A percentile compares a stretch with the other conserved stretches of the same genome.
Conservation (phyloP, 2,329 filamentous ascomycete genomes). For the Teratosphaeria pseudoeucalypti region DNA sequence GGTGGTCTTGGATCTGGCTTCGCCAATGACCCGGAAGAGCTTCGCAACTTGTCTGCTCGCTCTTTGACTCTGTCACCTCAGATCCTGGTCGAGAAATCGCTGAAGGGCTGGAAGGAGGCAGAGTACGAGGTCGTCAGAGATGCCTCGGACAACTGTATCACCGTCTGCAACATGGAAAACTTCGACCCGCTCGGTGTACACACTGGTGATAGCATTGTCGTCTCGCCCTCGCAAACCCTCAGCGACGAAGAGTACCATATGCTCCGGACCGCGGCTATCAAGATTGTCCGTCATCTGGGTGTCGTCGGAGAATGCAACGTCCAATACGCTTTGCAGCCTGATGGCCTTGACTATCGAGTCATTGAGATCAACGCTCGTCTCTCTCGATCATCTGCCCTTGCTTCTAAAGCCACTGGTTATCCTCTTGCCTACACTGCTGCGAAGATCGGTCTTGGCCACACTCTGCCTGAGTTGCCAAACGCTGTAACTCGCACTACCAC, state of each 20-base stretch:
- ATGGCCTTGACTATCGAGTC: slow-evolving; percentile 94
- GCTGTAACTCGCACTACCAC: slow-evolving; percentile 98
- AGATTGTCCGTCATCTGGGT: slow-evolving; percentile 92
- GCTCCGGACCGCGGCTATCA: slow-evolving; percentile 94
- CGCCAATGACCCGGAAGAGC: slow-evolving; percentile 85
- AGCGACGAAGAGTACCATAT: slow-evolving; percentile 99
- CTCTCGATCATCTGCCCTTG: slow-evolving; percentile 89
- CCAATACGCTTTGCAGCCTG: slow-evolving; percentile 91
- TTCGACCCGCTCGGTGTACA: slow-evolving; percentile 96
- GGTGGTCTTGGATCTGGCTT: slow-evolving; percentile 95
- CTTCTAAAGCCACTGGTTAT: slow-evolving; percentile 96
- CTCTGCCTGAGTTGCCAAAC: slow-evolving; percentile 88
- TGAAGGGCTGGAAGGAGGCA: slow-evolving; percentile 99
- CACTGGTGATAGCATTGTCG: slow-evolving; percentile 97
- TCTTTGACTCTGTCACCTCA: slow-evolving; percentile 90
- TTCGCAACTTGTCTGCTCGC: slow-evolving; percentile 83
- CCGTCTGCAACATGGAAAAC: slow-evolving; percentile 98
- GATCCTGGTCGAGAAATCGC: slow-evolving; percentile 94
- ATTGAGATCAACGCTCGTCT: slow-evolving; percentile 99
- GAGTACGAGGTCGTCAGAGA: slow-evolving; percentile 98
- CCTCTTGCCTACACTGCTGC: slow-evolving; percentile 94
- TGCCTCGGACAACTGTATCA: slow-evolving; percentile 97
- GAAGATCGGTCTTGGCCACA: slow-evolving; percentile 95
- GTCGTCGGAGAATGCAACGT: slow-evolving; percentile 99
- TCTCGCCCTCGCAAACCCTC: slow-evolving; percentile 90